Evolutionary conservation across 768 basidiomycete species (phyloP).

Genomic region (Lanmaoa rubissima): DNA sequence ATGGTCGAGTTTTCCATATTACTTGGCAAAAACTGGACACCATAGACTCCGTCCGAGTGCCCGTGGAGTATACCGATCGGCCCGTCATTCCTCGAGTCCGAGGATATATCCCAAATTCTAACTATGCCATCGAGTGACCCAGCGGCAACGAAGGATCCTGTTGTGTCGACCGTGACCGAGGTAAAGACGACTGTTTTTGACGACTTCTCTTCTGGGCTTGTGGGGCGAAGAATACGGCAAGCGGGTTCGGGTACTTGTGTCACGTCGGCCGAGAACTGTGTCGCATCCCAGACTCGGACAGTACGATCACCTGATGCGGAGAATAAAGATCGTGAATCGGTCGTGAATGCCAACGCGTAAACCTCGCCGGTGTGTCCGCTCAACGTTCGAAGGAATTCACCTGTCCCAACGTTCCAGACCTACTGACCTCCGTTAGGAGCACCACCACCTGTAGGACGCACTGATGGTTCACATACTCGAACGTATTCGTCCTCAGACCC

Average conservation of each 20-base stretch:
- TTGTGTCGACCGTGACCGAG: conserved; percentile 27
- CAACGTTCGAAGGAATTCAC: conserved; percentile 29
- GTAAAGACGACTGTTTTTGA: conserved; percentile 29
- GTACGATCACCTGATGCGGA: conserved; percentile 39
- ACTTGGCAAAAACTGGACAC: conserved; percentile 31
- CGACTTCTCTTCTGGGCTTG: conserved; percentile 12
- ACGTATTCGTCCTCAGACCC: conserved; percentile 36
- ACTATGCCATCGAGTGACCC: conserved; percentile 52
- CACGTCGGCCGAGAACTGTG: conserved; percentile 22
- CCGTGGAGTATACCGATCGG: conserved; percentile 26
- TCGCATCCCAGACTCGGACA: conserved; percentile 35
- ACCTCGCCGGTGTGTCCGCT: conserved; percentile 34
- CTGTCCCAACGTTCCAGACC: conserved; percentile 29
- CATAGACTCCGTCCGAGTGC: conserved; percentile 32
- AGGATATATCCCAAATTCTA: conserved; percentile 49
- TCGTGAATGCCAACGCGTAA: conserved; percentile 37
- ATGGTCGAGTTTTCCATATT: conserved; percentile 25
- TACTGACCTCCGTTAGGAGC: conserved; percentile 10
- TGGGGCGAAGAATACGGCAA: conserved; percentile 21
- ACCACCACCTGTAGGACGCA: not conserved
- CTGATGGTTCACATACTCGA: conserved; percentile 23
- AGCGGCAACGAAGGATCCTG: conserved; percentile 47
- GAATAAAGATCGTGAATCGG: conserved; percentile 33
- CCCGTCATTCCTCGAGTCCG: conserved; percentile 29
- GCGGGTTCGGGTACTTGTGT: conserved; percentile 18